Base-by-base conservation (phyloP, 2,329 filamentous ascomycete genomes). In the Stagonosporopsis chrysanthemi region DNA sequence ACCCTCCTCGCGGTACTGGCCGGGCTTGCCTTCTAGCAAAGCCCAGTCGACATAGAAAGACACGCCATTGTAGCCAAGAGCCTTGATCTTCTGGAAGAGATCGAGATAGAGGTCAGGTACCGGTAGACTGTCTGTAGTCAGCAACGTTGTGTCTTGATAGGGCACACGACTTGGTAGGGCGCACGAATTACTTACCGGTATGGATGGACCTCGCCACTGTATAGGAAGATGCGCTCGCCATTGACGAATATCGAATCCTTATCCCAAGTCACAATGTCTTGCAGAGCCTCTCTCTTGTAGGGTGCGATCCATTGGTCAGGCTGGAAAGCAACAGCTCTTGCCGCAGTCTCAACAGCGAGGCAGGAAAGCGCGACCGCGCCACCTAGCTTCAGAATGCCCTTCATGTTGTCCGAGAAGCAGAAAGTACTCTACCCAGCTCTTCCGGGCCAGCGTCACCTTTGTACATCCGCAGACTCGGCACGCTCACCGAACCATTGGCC, bases 21-120 rank as follows among this genome's bases (percentile, higher is more conserved):
- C 91, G 0, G 82, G 86, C 57, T 88, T 88, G 2, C 89, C 90
- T 72, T 95, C 91, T 0, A 92, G 74, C 2, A 94, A 78, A 3
- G 88, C 89, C 91, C 90, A 96, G 66, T 92, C 84, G 6, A 88
- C 81, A 68, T 94, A 94, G 73, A 93, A 92, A 0, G 89, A 92
- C 1, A 93, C 88, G 41, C 86, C 84, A 66, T 90, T 94, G 77
- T 92, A 93, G 0, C 91, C 91, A 1, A 92, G 77, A 0, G 90
- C 88, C 74, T 90, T 92, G 74, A 94, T 86, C 76, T 96, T 96
- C 68, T 95, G 88, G 65, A 96, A 89, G 2, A 94, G 71, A 63
- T 94, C 91, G 8, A 90, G 80, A 80, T 88, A 88, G 4, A 90
- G 78, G 44, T 80, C 79, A 2, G 85, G 82, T 1, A 89, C 86